Evolutionary conservation across 192 early-diverging fungal species (phyloP).

Genomic region (Coemansia sp.): DNA sequence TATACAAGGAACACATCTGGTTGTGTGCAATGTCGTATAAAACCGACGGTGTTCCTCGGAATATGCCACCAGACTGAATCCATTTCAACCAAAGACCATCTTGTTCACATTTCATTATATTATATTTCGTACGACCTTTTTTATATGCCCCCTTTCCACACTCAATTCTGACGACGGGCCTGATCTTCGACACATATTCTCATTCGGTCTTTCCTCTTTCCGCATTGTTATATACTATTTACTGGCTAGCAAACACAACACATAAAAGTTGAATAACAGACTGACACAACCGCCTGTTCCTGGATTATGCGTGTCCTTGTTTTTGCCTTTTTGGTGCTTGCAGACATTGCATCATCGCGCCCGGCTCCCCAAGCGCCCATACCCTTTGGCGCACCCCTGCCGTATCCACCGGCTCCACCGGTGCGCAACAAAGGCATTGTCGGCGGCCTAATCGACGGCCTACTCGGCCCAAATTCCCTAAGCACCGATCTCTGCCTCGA

Average conservation of each 20-base stretch:
- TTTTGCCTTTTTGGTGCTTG: slow-evolving; percentile 44
- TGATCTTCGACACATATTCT: neutral
- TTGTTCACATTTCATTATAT: slow-evolving; percentile 6
- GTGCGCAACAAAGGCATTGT: slow-evolving; percentile 50
- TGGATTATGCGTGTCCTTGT: slow-evolving; percentile 48
- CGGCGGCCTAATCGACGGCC: slow-evolving; percentile 36
- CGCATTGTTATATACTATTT: neutral
- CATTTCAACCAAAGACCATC: neutral
- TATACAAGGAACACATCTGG: neutral
- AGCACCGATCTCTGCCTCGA: slow-evolving; percentile 42
- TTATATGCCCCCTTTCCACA: neutral
- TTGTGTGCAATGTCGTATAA: neutral
- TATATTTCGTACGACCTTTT: neutral
- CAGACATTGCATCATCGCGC: slow-evolving; percentile 36
- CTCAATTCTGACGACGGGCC: slow-evolving; percentile 9
- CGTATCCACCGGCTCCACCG: slow-evolving; percentile 30
- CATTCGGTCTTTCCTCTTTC: neutral
- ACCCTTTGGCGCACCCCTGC: slow-evolving; percentile 18
- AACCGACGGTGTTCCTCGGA: neutral
- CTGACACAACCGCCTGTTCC: neutral
- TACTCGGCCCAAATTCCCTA: slow-evolving; percentile 46
- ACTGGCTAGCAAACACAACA: too few species aligned
- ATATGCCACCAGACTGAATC: neutral
- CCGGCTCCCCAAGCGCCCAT: slow-evolving; percentile 27
- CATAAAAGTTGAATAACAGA: neutral